Conservation (phyloP, 2,329 filamentous ascomycete species). For the Pseudogymnoascus sp. region DNA sequence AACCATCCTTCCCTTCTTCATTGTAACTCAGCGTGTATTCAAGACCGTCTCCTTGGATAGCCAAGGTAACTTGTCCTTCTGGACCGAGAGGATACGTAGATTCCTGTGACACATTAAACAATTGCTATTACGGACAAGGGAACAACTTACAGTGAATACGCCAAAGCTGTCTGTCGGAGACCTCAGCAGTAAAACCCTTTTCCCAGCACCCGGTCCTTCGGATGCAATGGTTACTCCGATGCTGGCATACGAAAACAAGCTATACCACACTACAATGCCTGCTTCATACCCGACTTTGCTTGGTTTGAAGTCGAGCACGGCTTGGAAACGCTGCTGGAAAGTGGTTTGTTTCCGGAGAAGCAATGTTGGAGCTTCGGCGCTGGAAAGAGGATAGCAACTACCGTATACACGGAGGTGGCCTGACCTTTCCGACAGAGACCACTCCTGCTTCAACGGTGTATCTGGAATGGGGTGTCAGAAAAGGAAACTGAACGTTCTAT, state of each 20-base stretch:
- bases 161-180: neutral
- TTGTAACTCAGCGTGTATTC: neutral
- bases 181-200: neutral
- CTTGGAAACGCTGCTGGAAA: slow-evolving; percentile 36
- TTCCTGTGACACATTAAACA: neutral
- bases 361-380: slow-evolving; percentile 43
- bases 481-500: neutral
- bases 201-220: neutral
- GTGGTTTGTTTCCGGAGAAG: slow-evolving; percentile 47
- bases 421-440: slow-evolving; percentile 38
- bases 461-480: slow-evolving; percentile 27
- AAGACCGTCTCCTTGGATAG: slow-evolving; percentile 7
- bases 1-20: neutral
- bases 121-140: neutral
- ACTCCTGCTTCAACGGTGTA: slow-evolving; percentile 40
- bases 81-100: neutral
- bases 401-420: slow-evolving; percentile 42
- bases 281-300: slow-evolving; percentile 40
- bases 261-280: slow-evolving; percentile 48
- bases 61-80: neutral
- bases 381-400: slow-evolving; percentile 43
- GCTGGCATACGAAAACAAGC: slow-evolving; percentile 38
- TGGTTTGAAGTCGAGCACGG: slow-evolving; percentile 40
- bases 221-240: slow-evolving; percentile 31
- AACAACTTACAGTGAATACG: neutral